Conservation (phyloP, 129 eudicot species). For the Escallonia rubra region DNA sequence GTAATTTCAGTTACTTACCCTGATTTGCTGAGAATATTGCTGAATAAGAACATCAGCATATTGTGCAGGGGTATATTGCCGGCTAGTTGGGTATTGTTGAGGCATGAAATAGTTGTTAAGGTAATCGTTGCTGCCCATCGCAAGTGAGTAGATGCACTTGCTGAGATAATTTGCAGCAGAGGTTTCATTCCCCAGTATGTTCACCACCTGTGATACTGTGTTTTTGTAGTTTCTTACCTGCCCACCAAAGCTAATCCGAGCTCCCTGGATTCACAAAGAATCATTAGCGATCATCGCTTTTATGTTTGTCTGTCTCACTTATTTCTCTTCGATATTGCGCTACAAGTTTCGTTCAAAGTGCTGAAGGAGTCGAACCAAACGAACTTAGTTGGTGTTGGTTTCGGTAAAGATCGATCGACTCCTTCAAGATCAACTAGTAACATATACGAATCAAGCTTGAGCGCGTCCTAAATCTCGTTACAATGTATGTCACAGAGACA, state of each 20-base stretch:
- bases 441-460: not conserved
- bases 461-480: no score
- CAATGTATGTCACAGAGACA: no score
- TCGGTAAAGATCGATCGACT: no score
- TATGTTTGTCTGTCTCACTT: no score
- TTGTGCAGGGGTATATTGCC: slow-evolving; percentile 16
- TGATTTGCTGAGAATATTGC: slow-evolving; percentile 20
- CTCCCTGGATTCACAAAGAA: slow-evolving; percentile 28
- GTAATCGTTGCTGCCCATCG: slow-evolving; percentile 49
- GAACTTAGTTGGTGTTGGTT: no score
- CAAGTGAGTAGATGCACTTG: slow-evolving; percentile 34
- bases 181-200: slow-evolving; percentile 15
- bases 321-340: no score
- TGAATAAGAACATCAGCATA: slow-evolving; percentile 27
- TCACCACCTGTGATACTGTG: slow-evolving; percentile 14
- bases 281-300: not conserved
- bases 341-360: no score
- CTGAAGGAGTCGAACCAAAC: no score
- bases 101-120: slow-evolving; percentile 46
- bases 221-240: slow-evolving; percentile 35
- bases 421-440: not conserved
- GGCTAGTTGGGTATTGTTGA: slow-evolving; percentile 27
- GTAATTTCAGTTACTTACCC: slow-evolving; percentile 11
- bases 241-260: slow-evolving; percentile 28
- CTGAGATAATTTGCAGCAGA: slow-evolving; percentile 23